phyloP scores from a whole-genome alignment of 768 basidiomycete genomes.

The Nidularia sp. region DNA sequence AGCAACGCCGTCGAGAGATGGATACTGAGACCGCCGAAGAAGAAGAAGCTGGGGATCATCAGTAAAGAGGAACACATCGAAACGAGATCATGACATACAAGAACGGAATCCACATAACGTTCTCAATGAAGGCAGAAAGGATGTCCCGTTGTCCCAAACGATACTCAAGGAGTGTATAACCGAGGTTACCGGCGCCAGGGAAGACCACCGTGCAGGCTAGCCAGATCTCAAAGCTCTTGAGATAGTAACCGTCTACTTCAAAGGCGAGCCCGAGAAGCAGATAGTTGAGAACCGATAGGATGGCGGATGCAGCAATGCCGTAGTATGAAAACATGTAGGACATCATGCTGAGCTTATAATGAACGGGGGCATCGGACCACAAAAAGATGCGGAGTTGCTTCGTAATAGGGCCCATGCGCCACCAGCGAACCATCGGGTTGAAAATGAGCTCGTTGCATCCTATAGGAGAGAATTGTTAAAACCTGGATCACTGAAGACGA shows the following conservation, averaged over 20 bases:
- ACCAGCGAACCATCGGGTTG: constrained; percentile 79
- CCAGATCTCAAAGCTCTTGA: constrained; percentile 72
- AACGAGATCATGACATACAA: constrained; percentile 45
- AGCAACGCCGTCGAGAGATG: constrained; percentile 63
- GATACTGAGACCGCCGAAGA: constrained; percentile 73
- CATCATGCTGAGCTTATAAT: constrained; percentile 82
- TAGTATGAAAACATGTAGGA: constrained; percentile 65
- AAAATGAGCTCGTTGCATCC: constrained; percentile 80
- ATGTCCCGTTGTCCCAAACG: constrained; percentile 56
- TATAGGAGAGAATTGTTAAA: constrained; percentile 11
- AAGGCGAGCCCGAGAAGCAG: constrained; percentile 60
- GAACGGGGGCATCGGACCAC: constrained; percentile 73
- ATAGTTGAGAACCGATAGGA: constrained; percentile 68
- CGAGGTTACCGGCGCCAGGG: constrained; percentile 65
- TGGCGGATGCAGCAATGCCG: constrained; percentile 59
- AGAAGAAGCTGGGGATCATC: constrained; percentile 54
- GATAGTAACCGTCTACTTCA: constrained; percentile 66
- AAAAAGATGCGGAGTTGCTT: constrained; percentile 74
- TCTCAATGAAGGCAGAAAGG: constrained; percentile 49
- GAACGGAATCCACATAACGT: constrained; percentile 66
- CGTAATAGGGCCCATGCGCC: constrained; percentile 75
- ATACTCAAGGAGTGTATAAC: constrained; percentile 67
- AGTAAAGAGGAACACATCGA: background rate
- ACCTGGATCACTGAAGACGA: background rate
- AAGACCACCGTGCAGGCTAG: constrained; percentile 69